Evolutionary conservation across 1,139 yeast genomes (phyloP), one percentile per base, ranked within the genome.

Genomic region (Sporopachydermia cereana): DNA sequence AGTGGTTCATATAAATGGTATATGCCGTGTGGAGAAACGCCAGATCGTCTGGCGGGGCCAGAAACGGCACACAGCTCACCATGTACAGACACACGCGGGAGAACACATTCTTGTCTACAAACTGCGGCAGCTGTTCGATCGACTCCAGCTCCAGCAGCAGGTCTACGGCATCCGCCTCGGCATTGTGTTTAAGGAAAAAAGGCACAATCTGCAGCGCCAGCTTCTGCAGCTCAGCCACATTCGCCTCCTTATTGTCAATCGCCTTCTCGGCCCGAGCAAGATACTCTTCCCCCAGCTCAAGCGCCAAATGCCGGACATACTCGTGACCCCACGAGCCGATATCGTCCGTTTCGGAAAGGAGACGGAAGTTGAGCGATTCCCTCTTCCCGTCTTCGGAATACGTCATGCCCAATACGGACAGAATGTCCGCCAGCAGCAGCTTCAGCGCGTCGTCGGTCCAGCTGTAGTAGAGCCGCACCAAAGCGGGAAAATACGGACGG

Each of bases 131-230:
- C 58, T 79, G 77, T 57, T 85, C 95, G 55, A 91, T 83, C 47
- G 79, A 72, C 64, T 91, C 98, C 48, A 91, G 76, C 64, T 91
- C 98, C 49, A 88, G 70, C 53, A 93, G 71, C 54, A 91, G 69
- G 66, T 91, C 99, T 25, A 91, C 95, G 1, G 98, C 98, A 61
- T 91, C 99, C 7, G 96, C 96, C 65, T 93, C 98, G 31, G 96
- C 98, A 61, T 93, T 91, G 65, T 91, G 97, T 57, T 84, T 80
- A 55, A 91, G 72, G 67, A 91, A 91, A 57, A 81, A 84, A 24
- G 96, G 96, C 30, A 85, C 91, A 56, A 93, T 82, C 54, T 81
- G 76, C 53, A 85, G 65, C 2, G 95, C 76, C 53, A 91, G 72
- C 43, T 72, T 70, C 46, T 83, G 64, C 53, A 93, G 69, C 43